Percentiles rank a stretch among this genome's conserved stretches.
Conservation (phyloP, 1,139 yeast genomes). For the Candida gigantensis region DNA sequence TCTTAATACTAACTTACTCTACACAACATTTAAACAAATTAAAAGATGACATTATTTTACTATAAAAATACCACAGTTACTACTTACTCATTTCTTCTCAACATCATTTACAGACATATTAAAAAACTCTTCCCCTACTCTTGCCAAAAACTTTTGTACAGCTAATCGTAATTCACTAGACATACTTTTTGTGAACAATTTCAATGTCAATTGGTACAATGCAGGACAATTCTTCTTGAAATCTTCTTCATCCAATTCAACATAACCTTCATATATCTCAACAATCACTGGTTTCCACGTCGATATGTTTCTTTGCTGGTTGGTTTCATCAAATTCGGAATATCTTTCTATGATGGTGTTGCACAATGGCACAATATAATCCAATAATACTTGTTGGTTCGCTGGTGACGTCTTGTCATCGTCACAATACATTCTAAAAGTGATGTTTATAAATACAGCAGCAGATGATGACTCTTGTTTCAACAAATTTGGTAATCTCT, state of each 20-base stretch:
- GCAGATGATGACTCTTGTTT: constrained; percentile 92
- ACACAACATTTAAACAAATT: too few species aligned
- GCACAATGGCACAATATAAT: constrained; percentile 69
- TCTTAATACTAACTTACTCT: too few species aligned
- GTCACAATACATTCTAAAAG: constrained; percentile 80
- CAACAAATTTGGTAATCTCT: constrained; percentile 84
- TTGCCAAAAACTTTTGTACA: constrained; percentile 60
- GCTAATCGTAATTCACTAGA: constrained; percentile 70
- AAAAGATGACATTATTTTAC: too few species aligned
- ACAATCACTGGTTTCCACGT: constrained; percentile 93
- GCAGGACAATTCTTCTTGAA: constrained; percentile 62
- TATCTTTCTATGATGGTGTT: constrained; percentile 69
- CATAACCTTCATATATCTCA: constrained; percentile 80
- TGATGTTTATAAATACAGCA: constrained; percentile 78
- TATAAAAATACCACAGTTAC: too few species aligned
- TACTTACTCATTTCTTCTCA: not conserved
- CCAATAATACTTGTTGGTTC: constrained; percentile 46
- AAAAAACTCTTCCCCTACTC: constrained; percentile 69
- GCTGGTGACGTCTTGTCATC: constrained; percentile 45
- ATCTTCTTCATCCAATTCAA: constrained; percentile 74
- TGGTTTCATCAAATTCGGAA: constrained; percentile 68
- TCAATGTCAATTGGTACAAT: constrained; percentile 68
- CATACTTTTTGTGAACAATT: constrained; percentile 67
- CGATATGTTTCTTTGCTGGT: constrained; percentile 75
- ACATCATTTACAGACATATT: not conserved